Base-by-base conservation (phyloP, 2,329 filamentous ascomycete genomes). In the Aspergillus terreus region DNA sequence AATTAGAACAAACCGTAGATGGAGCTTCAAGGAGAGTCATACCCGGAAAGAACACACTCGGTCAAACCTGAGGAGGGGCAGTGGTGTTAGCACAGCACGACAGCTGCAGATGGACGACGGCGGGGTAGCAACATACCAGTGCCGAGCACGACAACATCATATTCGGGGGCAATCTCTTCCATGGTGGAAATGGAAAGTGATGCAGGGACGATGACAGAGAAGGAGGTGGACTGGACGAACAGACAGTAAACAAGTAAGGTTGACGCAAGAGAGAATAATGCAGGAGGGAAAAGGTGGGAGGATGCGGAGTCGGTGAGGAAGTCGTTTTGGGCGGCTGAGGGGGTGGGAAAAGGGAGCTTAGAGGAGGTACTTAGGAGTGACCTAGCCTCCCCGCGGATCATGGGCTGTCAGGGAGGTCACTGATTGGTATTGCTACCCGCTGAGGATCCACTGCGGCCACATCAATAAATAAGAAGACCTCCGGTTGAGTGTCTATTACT, bases 41-140 rank as follows among this genome's bases (percentile, higher is more conserved):
- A 95, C 91, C 92, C 94, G 71, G 92, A 96, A 64, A 99, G 88
- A 71, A 99, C 94, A 78, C 94, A 99, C 84, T 99, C 94, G 59
- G 92, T 97, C 82, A 99, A 78, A 71, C 94, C 92, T 95, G 67
- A 63, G 55, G 50, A 47, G 46, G 46, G 46, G 46, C 23, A 47
- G 33, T 27, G 15, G 49, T 40, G 67, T 73, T 57, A 69, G 66
- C 59, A 44, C 53, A 19, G 4, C 15, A 17, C 15, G 11, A 17
- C 19, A 57, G 52, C 59, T 57, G 53, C 56, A 53, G 52, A 62
- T 56, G 57, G 60, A 62, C 61, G 59, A 68, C 64, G 66, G 66
- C 68, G 68, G 72, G 68, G 62, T 63, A 76, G 44, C 35, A 59
- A 59, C 55, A 50, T 44, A 96, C 91, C 92, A 74, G 94, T 99